These are phyloP conservation scores for Podospora pseudoanserina DNA, from an alignment of 495 filamentous ascomycete species.

Conservation along the genomic window DNA sequence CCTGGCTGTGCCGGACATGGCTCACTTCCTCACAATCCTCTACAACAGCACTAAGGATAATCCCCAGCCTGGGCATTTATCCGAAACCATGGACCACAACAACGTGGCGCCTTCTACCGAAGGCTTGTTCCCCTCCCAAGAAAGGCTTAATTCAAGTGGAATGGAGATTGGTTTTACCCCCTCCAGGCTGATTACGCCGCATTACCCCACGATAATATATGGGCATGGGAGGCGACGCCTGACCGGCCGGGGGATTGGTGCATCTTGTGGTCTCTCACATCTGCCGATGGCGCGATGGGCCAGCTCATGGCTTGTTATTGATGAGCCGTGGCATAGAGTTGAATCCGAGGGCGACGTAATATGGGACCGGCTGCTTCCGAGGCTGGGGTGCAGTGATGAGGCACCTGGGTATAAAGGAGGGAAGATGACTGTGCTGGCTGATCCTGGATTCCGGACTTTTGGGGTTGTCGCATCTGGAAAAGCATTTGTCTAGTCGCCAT, in stretches of 20 bases:
- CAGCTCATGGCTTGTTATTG: not conserved
- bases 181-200: conserved; percentile 21
- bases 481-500: conserved; percentile 22
- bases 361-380: not conserved
- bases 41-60: not conserved
- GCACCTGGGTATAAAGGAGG: not conserved
- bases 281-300: not conserved
- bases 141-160: conserved; percentile 6
- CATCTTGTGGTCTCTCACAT: not conserved
- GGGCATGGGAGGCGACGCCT: conserved; percentile 22
- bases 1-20: not conserved
- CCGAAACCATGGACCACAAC: not conserved
- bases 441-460: not conserved
- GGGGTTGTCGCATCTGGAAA: not conserved
- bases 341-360: not conserved
- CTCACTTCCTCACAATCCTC: not conserved
- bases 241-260: not conserved
- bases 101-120: not conserved
- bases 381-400: not conserved
- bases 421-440: not conserved
- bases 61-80: conserved; percentile 3
- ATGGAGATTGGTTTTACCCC: conserved; percentile 6
- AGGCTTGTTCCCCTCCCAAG: not conserved
- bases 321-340: not conserved
- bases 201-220: conserved; percentile 34